Evolutionary conservation across 495 filamentous ascomycete species (phyloP), one percentile per base, ranked within the genome.

Genomic region (Neurospora sp.): DNA sequence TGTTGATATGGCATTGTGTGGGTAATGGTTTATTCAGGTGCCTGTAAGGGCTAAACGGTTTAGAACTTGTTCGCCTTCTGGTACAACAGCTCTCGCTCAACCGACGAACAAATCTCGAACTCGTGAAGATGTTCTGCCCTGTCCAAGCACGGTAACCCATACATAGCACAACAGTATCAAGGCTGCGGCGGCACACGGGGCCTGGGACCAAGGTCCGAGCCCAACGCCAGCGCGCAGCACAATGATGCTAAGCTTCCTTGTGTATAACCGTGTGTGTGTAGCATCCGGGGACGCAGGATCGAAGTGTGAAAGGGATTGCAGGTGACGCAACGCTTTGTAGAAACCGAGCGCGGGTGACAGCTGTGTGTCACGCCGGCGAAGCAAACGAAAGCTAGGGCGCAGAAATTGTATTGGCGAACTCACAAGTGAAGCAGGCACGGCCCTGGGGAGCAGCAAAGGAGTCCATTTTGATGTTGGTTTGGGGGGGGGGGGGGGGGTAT

Each of bases 391-490:
- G 72, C 42, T 48, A 74, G 70, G 45, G 71, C 74, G 72, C 76
- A 48, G 69, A 39, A 72, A 76, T 53, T 71, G 76, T 38, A 65
- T 73, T 70, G 44, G 73, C 35, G 68, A 72, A 86, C 84, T 84
- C 76, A 86, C 84, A 86, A 72, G 83, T 85, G 78, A 83, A 86
- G 82, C 84, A 86, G 74, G 81, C 75, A 70, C 83, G 81, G 27
- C 78, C 73, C 68, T 78, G 75, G 59, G 72, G 73, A 35, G 53
- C 53, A 65, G 53, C 53, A 69, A 76, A 73, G 79, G 73, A 84
- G 73, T 85, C 83, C 83, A 86, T 84, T 22, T 72, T 79, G 72
- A 70, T 44, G 72, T 73, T 70, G 40, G 41, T 72, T 41, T 70
- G 2, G 27, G 27, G 27, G 27, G 40, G 20, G 20, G 20, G 20